phyloP scores from a whole-genome alignment of 352 stramenopile species.

The Discostella stelligera region DNA sequence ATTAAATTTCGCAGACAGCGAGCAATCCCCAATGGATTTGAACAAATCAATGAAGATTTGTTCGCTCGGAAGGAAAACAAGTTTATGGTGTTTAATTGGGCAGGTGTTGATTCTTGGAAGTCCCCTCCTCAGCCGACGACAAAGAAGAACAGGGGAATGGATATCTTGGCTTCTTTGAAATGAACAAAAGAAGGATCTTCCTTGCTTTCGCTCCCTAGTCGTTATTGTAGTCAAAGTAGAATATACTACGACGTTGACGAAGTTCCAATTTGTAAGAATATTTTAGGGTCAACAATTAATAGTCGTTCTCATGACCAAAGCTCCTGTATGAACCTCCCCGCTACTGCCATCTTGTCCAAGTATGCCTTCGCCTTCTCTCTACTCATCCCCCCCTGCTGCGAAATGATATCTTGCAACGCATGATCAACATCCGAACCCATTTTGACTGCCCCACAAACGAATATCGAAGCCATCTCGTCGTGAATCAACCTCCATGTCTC shows the following conservation, averaged over 20 bases:
- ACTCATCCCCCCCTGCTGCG: conserved; percentile 84
- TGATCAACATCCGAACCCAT: conserved; percentile 96
- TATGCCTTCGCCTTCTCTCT: conserved; percentile 83
- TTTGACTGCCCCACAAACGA: conserved; percentile 94
- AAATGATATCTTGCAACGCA: conserved; percentile 87
- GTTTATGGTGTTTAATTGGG: conserved; percentile 84
- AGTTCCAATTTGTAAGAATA: not conserved
- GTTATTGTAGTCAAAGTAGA: not conserved
- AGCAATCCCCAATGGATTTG: conserved; percentile 67
- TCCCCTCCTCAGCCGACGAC: conserved; percentile 43
- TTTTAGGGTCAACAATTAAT: not conserved
- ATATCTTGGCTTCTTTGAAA: conserved; percentile 27
- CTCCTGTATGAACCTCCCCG: conserved; percentile 93
- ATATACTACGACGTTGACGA: too few relatives aligned
- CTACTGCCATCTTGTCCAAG: conserved; percentile 88
- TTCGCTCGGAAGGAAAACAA: conserved; percentile 83
- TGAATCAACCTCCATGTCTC: conserved; percentile 84
- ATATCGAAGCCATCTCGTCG: conserved; percentile 87
- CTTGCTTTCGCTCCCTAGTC: not conserved
- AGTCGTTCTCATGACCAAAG: conserved; percentile 85
- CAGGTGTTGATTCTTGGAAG: conserved; percentile 60
- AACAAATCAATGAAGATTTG: conserved; percentile 83
- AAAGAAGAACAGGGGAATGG: conserved; percentile 38
- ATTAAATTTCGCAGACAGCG: conserved; percentile 38
- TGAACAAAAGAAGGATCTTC: not conserved